Base-by-base conservation (phyloP, 345 rosid genomes). In the Euclidium syriacum region DNA sequence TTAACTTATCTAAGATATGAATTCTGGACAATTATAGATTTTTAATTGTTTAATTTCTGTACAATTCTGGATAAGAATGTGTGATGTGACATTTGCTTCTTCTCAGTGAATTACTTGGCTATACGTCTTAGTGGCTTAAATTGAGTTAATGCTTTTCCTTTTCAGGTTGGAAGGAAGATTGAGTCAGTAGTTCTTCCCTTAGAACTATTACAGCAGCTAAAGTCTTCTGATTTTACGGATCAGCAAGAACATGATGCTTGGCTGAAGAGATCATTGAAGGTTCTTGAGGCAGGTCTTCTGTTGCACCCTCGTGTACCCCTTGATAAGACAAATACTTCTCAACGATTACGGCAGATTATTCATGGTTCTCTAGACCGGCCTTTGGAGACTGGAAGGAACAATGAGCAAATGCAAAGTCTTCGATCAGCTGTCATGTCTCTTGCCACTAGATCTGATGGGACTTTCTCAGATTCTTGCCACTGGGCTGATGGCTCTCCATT, bases 401-500 rank as follows among this genome's bases (percentile, higher is more conserved):
- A 85, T 46, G 99, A 94, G 79, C 77, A 91, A 8, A 84, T 94
- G 99, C 97, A 94, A 56, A 83, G 82, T 65, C 96, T 94, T 67
- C 86, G 99, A 7, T 81, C 90, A 30, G 83, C 96, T 44, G 96
- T 83, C 36, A 78, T 72, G 76, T 78, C 95, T 73, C 96, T 90
- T 39, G 95, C 96, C 34, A 79, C 75, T 42, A 84, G 96, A 78
- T 87, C 96, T 54, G 97, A 87, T 52, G 96, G 95, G 19, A 85
- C 96, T 62, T 43, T 85, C 36, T 73, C 81, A 15, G 99, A 94
- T 19, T 71, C 84, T 10, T 84, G 91, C 69, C 99, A 94, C 43
- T 94, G 99, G 99, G 99, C 99, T 62, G 99, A 94, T 77, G 99
- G 97, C 16, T 76, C 78, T 68, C 97, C 97, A 0, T 74, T 94